These are phyloP conservation scores for Moricandia moricandioides DNA, from an alignment of 345 rosid genomes.

Conservation along the genomic window DNA sequence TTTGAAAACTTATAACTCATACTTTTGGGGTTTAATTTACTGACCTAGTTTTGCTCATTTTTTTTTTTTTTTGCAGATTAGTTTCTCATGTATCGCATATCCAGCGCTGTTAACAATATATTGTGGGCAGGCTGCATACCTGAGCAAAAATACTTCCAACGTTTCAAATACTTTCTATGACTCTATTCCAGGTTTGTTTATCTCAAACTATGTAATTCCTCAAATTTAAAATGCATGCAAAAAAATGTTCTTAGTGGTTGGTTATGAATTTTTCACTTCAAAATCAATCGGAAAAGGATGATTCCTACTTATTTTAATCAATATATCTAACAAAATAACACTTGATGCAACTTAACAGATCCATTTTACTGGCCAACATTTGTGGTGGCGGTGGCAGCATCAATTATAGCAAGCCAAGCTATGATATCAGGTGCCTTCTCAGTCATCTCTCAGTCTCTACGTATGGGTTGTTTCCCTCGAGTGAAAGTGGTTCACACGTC, in stretches of 20 bases:
- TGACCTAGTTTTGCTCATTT: neutral
- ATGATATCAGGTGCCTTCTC: slow-evolving; percentile 78
- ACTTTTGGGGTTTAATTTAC: neutral
- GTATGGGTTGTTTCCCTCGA: slow-evolving; percentile 73
- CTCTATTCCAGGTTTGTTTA: slow-evolving; percentile 50
- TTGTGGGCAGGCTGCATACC: slow-evolving; percentile 63
- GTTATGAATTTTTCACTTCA: neutral
- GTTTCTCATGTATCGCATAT: slow-evolving; percentile 53
- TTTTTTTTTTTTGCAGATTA: no score
- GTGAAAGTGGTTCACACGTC: slow-evolving; percentile 83
- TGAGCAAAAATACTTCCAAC: slow-evolving; percentile 38
- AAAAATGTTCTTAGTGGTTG: neutral
- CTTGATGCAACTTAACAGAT: slow-evolving; percentile 36
- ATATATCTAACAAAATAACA: neutral
- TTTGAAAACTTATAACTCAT: neutral
- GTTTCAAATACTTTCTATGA: slow-evolving; percentile 58
- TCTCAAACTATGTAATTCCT: neutral
- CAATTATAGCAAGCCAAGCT: slow-evolving; percentile 88
- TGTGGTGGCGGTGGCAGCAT: slow-evolving; percentile 67
- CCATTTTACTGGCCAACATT: slow-evolving; percentile 77
- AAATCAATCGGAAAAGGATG: neutral
- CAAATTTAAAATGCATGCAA: neutral
- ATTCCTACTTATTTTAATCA: neutral
- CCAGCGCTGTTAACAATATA: slow-evolving; percentile 48
- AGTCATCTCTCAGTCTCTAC: slow-evolving; percentile 57